Percentiles rank a stretch among this genome's conserved stretches.
These are phyloP conservation scores for Exophiala spinifera DNA, from an alignment of 2,329 filamentous ascomycete species.

Conservation along the genomic window DNA sequence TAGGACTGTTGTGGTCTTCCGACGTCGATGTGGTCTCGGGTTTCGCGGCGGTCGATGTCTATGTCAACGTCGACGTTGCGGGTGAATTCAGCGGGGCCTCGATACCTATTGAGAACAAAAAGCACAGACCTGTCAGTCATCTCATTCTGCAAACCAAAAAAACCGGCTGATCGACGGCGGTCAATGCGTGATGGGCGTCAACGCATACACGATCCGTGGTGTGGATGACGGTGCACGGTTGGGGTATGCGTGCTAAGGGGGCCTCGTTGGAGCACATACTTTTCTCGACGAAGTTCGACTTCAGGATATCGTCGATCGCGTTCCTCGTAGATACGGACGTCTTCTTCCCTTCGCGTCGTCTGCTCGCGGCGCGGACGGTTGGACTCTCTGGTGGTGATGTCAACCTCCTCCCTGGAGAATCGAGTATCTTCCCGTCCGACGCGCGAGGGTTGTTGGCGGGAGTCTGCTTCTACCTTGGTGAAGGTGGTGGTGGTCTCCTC, in stretches of 20 bases:
- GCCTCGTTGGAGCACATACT: constrained; percentile 40
- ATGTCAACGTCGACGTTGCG: constrained; percentile 39
- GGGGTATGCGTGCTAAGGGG: too few species aligned
- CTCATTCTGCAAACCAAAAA: too few species aligned
- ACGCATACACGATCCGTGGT: background rate
- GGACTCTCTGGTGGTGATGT: constrained; percentile 68
- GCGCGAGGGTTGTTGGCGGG: constrained; percentile 69
- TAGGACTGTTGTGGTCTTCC: constrained; percentile 31
- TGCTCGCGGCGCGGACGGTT: constrained; percentile 62
- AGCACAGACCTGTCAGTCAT: too few species aligned
- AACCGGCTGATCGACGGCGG: constrained; percentile 16
- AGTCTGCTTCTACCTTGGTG: constrained; percentile 84
- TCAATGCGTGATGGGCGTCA: constrained; percentile 26
- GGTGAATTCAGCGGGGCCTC: constrained; percentile 27
- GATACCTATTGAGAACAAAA: constrained; percentile 25
- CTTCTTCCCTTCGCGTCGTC: constrained; percentile 45
- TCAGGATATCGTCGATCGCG: constrained; percentile 42
- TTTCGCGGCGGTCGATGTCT: constrained; percentile 42
- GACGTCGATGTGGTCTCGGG: constrained; percentile 22
- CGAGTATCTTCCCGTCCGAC: constrained; percentile 98
- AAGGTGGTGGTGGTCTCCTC: constrained; percentile 50
- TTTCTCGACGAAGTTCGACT: constrained; percentile 51
- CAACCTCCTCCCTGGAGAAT: constrained; percentile 72
- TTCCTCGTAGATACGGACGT: constrained; percentile 38
- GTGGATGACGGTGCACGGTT: constrained; percentile 29